Percentiles rank a stretch among this genome's conserved stretches.
Evolutionary conservation across 306 rosid species (phyloP).

Genomic region (Chamaecrista fasciculata): DNA sequence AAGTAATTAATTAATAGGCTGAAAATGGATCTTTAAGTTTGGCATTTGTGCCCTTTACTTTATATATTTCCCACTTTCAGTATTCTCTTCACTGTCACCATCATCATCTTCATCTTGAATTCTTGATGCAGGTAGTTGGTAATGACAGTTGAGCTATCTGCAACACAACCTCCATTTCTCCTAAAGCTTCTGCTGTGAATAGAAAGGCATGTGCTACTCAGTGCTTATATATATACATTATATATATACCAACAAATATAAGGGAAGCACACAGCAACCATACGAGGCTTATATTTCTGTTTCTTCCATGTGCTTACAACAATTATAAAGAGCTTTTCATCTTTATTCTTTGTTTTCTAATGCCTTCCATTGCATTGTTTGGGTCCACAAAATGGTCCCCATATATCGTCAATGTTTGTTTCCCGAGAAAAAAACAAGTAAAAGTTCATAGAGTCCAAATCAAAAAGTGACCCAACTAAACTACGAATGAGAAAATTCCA

Average conservation of each 20-base stretch:
- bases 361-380: not conserved
- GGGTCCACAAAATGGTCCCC: constrained; percentile 24
- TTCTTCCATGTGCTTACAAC: constrained; percentile 14
- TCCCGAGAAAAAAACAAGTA: not conserved
- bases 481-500: not conserved
- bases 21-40: not conserved
- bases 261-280: constrained; percentile 12
- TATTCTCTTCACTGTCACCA: not conserved
- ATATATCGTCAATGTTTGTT: not conserved
- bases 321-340: not conserved
- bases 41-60: not conserved
- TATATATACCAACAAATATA: no score
- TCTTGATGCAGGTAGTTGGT: not conserved
- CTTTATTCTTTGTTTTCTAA: not conserved
- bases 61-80: not conserved
- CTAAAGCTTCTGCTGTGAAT: not conserved
- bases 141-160: constrained; percentile 14
- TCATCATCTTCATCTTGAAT: not conserved
- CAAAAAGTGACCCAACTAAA: not conserved
- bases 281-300: not conserved
- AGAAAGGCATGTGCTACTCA: constrained; percentile 14
- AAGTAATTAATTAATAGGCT: no score
- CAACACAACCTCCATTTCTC: not conserved
- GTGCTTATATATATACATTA: not conserved
- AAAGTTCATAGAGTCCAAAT: not conserved